Evolutionary conservation across 2,329 filamentous ascomycete genomes (phyloP).

Genomic region (Scedosporium minutisporum): DNA sequence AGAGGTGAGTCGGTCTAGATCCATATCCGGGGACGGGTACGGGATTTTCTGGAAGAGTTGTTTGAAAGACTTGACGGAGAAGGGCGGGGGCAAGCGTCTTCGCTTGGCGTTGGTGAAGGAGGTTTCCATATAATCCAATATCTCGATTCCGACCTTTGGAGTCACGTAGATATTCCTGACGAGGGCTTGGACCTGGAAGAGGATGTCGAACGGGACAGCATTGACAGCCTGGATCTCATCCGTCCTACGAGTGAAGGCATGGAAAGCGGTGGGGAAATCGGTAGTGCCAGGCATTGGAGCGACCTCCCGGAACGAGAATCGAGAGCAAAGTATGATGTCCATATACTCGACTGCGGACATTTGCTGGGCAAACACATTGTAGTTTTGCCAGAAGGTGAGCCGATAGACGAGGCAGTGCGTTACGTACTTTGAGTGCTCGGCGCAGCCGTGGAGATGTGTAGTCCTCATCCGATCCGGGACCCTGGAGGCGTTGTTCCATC

Average conservation of each 20-base stretch:
- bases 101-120: slow-evolving; percentile 17
- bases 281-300: background rate
- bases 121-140: slow-evolving; percentile 34
- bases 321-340: background rate
- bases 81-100: slow-evolving; percentile 17
- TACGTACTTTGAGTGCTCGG: background rate
- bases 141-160: slow-evolving; percentile 36
- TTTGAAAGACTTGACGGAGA: slow-evolving; percentile 45
- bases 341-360: slow-evolving; percentile 2
- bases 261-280: slow-evolving; percentile 5
- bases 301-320: background rate
- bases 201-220: slow-evolving; percentile 38
- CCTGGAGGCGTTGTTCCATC: background rate
- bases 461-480: background rate
- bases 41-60: slow-evolving; percentile 41
- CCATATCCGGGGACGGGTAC: slow-evolving; percentile 41
- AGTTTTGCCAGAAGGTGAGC: background rate
- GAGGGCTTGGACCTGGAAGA: slow-evolving; percentile 55
- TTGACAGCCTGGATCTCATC: slow-evolving; percentile 22
- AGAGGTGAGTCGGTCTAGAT: slow-evolving; percentile 30
- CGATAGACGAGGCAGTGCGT: slow-evolving; percentile 3
- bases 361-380: background rate
- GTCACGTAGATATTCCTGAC: slow-evolving; percentile 53
- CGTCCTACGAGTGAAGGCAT: slow-evolving; percentile 17
- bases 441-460: background rate